Evolutionary conservation across 192 early-diverging fungal species (phyloP).

Genomic region (Physocladia obscura): DNA sequence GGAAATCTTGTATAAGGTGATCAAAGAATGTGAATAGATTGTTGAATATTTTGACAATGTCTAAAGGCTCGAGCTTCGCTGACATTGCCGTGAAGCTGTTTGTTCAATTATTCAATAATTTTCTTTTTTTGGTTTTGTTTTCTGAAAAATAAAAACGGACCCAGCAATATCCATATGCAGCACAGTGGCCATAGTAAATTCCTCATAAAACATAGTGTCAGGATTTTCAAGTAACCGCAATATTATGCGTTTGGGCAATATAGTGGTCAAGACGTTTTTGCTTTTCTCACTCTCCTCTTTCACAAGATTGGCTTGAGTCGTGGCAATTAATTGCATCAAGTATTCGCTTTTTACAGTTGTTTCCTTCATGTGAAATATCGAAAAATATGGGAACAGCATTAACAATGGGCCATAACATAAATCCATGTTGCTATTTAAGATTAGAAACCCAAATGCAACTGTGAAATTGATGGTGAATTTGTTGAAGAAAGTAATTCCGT

Average conservation of each 20-base stretch:
- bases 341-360: constrained; percentile 27
- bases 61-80: constrained; percentile 43
- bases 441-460: background rate
- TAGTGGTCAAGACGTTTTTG: constrained; percentile 40
- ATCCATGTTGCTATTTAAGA: background rate
- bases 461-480: background rate
- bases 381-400: background rate
- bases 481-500: constrained; percentile 10
- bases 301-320: constrained; percentile 47
- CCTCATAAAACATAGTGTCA: constrained; percentile 45
- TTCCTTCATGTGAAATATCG: constrained; percentile 24
- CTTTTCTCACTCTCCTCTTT: constrained; percentile 43
- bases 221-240: constrained; percentile 41
- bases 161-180: constrained; percentile 57
- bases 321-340: constrained; percentile 39
- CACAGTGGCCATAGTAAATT: constrained; percentile 41
- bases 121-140: background rate
- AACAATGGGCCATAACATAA: constrained; percentile 17
- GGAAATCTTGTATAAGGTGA: constrained; percentile 41
- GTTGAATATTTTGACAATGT: constrained; percentile 51
- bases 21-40: constrained; percentile 53
- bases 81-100: constrained; percentile 54
- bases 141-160: constrained; percentile 26
- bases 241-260: constrained; percentile 49
- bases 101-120: background rate